These are phyloP conservation scores for Hortaea werneckii DNA, from an alignment of 2,329 filamentous ascomycete species.

Conservation along the genomic window DNA sequence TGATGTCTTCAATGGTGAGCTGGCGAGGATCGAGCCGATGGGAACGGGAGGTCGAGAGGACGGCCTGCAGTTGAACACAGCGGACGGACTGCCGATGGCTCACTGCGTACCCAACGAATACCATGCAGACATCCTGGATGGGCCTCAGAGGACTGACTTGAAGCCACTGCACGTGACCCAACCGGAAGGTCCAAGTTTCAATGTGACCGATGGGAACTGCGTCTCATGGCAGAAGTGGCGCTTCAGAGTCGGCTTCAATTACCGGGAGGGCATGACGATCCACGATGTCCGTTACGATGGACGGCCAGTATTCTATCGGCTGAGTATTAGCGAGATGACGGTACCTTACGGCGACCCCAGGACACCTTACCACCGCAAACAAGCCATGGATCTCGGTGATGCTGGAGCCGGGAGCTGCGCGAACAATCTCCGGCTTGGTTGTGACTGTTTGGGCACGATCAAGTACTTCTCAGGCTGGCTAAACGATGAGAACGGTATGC, in stretches of 20 bases:
- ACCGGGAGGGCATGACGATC: conserved; percentile 59
- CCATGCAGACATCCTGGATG: conserved; percentile 28
- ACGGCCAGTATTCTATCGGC: conserved; percentile 54
- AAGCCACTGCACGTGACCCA: conserved; percentile 66
- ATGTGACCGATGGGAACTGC: conserved; percentile 37
- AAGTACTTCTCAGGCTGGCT: conserved; percentile 9
- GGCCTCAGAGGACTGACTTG: conserved; percentile 31
- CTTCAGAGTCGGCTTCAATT: conserved; percentile 59
- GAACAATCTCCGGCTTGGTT: conserved; percentile 58
- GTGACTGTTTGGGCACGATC: conserved; percentile 52
- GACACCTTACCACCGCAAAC: conserved; percentile 56
- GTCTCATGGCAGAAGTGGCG: conserved; percentile 43
- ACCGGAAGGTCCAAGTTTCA: conserved; percentile 57
- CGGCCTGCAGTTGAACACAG: neutral
- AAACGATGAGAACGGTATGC: no score
- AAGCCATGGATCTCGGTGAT: conserved; percentile 64
- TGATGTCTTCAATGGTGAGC: neutral
- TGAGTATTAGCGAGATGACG: conserved; percentile 60
- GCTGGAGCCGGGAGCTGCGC: conserved; percentile 55
- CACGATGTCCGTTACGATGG: conserved; percentile 60
- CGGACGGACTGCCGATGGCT: neutral
- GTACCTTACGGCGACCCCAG: conserved; percentile 52
- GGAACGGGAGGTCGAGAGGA: neutral
- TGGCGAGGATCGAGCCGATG: neutral
- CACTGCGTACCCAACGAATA: neutral